These are phyloP conservation scores for Cryptococcus sp. DNA, from an alignment of 1,284 basidiomycete genomes.

Conservation along the genomic window DNA sequence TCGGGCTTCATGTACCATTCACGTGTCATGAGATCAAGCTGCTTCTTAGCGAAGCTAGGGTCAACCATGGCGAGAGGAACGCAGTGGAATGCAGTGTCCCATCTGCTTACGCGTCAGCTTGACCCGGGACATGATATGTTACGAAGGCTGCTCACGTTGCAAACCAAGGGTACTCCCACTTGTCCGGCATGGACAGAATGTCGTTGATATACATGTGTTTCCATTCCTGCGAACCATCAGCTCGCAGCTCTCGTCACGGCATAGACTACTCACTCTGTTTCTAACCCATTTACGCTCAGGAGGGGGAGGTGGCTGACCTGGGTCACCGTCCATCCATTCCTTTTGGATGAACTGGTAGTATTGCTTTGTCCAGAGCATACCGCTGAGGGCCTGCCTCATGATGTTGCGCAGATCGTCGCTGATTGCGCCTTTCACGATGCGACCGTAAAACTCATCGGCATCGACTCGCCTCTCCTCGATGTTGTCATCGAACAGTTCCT, in stretches of 20 bases:
- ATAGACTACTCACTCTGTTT: conserved; percentile 65
- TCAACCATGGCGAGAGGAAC: conserved; percentile 95
- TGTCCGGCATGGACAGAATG: conserved; percentile 97
- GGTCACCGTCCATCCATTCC: conserved; percentile 94
- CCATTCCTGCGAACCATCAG: conserved; percentile 67
- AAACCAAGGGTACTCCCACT: conserved; percentile 99
- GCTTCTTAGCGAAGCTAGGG: conserved; percentile 93
- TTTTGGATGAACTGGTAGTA: conserved; percentile 95
- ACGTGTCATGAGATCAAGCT: conserved; percentile 90
- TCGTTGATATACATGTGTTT: conserved; percentile 93
- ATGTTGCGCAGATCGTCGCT: conserved; percentile 92
- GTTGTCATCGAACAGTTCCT: conserved; percentile 82
- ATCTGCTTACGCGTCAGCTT: conserved; percentile 38
- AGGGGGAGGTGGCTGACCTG: conserved; percentile 90
- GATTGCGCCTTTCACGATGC: conserved; percentile 76
- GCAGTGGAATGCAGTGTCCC: conserved; percentile 98
- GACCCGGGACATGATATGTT: neutral
- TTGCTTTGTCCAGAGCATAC: conserved; percentile 99
- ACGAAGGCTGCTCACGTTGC: conserved; percentile 59
- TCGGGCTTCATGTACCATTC: conserved; percentile 99
- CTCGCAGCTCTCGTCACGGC: neutral
- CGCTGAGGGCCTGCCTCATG: conserved; percentile 93
- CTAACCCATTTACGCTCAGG: conserved; percentile 81
- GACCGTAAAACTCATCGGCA: conserved; percentile 92
- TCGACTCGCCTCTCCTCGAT: conserved; percentile 87